phyloP scores from a whole-genome alignment of 768 basidiomycete genomes.

The Phanerochaete carnosa region DNA sequence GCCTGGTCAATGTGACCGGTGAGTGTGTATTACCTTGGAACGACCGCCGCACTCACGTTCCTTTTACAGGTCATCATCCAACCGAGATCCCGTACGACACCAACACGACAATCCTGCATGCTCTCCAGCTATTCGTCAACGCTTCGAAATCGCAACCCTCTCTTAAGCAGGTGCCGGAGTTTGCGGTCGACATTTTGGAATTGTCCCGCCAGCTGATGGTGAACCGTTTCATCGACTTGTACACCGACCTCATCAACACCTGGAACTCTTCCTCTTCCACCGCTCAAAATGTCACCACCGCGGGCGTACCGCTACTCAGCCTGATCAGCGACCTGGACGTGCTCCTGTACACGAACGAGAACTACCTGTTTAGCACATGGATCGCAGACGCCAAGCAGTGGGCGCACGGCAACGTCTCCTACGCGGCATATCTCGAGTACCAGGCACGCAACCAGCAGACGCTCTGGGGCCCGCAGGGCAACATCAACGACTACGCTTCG shows the following conservation, averaged over 20 bases:
- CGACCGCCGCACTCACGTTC: neutral
- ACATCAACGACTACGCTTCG: conserved; percentile 43
- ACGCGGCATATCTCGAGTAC: conserved; percentile 34
- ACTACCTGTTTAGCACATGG: conserved; percentile 35
- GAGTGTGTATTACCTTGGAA: neutral
- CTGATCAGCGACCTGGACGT: conserved; percentile 33
- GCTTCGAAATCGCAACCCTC: conserved; percentile 11
- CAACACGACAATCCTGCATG: conserved; percentile 25
- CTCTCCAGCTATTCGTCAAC: conserved; percentile 20
- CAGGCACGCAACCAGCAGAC: conserved; percentile 41
- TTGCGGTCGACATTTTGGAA: conserved; percentile 37
- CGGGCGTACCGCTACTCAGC: conserved; percentile 25
- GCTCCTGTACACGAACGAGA: conserved; percentile 28
- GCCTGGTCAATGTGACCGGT: conserved; percentile 30
- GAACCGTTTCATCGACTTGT: conserved; percentile 34
- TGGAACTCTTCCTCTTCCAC: conserved; percentile 25
- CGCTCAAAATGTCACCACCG: conserved; percentile 19
- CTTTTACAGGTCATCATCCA: conserved; percentile 25
- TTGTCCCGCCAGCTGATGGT: conserved; percentile 36
- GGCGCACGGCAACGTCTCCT: conserved; percentile 27
- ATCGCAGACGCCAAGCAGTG: conserved; percentile 31
- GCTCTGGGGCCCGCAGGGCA: conserved; percentile 39
- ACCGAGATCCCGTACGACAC: conserved; percentile 37
- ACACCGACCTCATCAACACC: conserved; percentile 26
- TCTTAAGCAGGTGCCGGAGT: conserved; percentile 29